A percentile compares a stretch with the other conserved stretches of the same genome.
Conservation (phyloP, 129 eudicot species). For the Solidago caesia region DNA sequence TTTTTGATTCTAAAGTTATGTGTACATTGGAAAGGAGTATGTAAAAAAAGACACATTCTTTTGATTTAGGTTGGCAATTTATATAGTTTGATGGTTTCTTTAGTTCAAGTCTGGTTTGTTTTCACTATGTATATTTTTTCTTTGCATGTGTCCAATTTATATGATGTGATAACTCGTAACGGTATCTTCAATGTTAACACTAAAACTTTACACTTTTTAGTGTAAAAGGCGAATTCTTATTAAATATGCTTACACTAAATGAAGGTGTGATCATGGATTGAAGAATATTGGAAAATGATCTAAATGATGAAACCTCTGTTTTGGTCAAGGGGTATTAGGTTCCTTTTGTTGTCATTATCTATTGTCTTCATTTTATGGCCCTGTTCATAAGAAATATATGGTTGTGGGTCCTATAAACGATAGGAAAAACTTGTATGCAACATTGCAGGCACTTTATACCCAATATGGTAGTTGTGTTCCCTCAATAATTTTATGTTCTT, state of each 20-base stretch:
- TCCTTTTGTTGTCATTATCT: neutral
- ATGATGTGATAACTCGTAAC: neutral
- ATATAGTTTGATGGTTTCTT: neutral
- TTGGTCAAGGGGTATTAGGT: neutral
- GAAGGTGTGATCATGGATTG: neutral
- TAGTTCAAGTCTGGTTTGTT: neutral
- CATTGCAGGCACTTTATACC: neutral
- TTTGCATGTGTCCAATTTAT: neutral
- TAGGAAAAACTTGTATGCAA: neutral
- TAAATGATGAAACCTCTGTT: neutral
- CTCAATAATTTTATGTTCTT: neutral
- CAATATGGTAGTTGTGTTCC: neutral
- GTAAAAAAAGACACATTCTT: neutral
- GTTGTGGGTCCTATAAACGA: neutral
- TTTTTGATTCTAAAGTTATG: neutral
- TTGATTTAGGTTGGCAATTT: neutral
- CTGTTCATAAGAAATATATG: neutral
- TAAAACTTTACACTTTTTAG: neutral
- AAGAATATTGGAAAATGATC: neutral
- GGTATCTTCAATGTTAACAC: neutral
- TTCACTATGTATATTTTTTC: neutral
- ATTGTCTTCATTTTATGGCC: neutral
- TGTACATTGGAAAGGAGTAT: neutral
- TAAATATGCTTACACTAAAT: neutral
- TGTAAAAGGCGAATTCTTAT: neutral